Percentiles rank a stretch among this genome's conserved stretches.
These are phyloP conservation scores for Taphrina betulina DNA, from an alignment of 1,139 yeast species.

Conservation along the genomic window DNA sequence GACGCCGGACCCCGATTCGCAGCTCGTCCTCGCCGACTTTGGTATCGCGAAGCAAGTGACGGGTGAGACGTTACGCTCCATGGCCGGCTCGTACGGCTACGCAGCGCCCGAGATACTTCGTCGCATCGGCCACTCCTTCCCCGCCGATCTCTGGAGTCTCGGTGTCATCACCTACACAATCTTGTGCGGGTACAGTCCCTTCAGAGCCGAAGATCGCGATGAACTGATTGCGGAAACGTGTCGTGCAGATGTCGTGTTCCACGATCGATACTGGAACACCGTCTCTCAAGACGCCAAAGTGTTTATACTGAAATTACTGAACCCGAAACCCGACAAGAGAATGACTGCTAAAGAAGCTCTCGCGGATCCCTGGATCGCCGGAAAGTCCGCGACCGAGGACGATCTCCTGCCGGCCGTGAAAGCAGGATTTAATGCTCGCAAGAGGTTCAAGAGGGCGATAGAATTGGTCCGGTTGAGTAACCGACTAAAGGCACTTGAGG, in stretches of 20 bases:
- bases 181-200: conserved; percentile 90
- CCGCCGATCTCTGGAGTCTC: conserved; percentile 89
- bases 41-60: conserved; percentile 86
- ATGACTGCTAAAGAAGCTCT: conserved; percentile 66
- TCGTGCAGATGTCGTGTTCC: conserved; percentile 54
- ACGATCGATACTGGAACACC: conserved; percentile 80
- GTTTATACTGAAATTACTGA: conserved; percentile 66
- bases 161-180: conserved; percentile 90
- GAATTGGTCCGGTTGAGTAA: conserved; percentile 75
- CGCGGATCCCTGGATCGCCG: conserved; percentile 68
- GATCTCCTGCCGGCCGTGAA: conserved; percentile 72
- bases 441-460: conserved; percentile 81
- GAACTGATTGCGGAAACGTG: conserved; percentile 46
- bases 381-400: conserved; percentile 47
- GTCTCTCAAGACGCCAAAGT: conserved; percentile 73
- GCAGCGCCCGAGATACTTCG: conserved; percentile 89
- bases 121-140: conserved; percentile 80
- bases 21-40: conserved; percentile 82
- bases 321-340: conserved; percentile 62
- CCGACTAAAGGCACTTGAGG: conserved; percentile 64
- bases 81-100: conserved; percentile 90
- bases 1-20: conserved; percentile 56
- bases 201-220: conserved; percentile 75
- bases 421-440: conserved; percentile 79
- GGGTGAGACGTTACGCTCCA: conserved; percentile 45